Evolutionary conservation across 2,329 filamentous ascomycete species (phyloP).

Genomic region (Aspergillus costaricaensis): DNA sequence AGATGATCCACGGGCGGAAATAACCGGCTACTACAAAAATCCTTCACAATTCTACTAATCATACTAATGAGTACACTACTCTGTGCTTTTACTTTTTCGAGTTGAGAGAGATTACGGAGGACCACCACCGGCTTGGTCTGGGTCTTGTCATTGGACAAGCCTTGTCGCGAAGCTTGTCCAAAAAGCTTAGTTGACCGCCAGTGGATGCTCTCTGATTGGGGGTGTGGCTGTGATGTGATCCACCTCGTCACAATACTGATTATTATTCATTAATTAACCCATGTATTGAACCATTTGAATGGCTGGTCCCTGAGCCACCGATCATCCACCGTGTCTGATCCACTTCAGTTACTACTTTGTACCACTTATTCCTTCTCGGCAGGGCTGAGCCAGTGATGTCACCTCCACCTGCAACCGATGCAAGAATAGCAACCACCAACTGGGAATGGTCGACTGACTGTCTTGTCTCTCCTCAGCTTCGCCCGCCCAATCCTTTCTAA

Average conservation of each 20-base stretch:
- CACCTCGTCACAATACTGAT: too few species aligned
- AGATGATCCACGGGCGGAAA: not conserved
- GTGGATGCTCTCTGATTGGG: not conserved
- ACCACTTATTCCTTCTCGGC: not conserved
- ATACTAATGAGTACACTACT: too few species aligned
- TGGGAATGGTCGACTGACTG: not conserved
- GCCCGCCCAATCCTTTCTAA: too few species aligned
- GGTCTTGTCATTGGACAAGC: slow-evolving; percentile 4
- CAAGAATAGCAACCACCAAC: not conserved
- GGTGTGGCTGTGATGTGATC: too few species aligned
- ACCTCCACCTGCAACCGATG: not conserved
- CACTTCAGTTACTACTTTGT: too few species aligned
- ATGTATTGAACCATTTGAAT: too few species aligned
- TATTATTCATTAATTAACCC: too few species aligned
- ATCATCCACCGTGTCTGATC: too few species aligned
- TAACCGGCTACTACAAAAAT: not conserved
- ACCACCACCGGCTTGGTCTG: not conserved
- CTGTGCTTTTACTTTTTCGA: too few species aligned
- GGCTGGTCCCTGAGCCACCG: too few species aligned
- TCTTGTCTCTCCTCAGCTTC: too few species aligned
- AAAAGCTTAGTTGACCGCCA: not conserved
- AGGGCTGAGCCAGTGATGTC: slow-evolving; percentile 2
- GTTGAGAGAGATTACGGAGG: too few species aligned
- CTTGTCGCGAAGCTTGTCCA: slow-evolving; percentile 5
- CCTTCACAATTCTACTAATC: not conserved